Evolutionary conservation across 1,284 basidiomycete species (phyloP).

Genomic region (Fomes fomentarius): DNA sequence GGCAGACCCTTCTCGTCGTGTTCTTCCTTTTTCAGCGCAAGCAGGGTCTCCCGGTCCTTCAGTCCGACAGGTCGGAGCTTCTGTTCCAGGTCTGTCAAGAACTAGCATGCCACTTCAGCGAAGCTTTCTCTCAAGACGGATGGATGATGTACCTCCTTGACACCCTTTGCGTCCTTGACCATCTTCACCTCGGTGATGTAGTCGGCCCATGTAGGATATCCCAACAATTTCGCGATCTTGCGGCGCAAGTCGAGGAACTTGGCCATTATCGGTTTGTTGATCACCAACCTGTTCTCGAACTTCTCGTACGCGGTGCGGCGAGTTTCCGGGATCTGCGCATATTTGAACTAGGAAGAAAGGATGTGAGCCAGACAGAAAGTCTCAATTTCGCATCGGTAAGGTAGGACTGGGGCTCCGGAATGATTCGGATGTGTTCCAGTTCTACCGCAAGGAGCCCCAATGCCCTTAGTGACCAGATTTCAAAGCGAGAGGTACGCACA

Average conservation of each 20-base stretch:
- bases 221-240: slow-evolving; percentile 65
- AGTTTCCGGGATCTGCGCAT: slow-evolving; percentile 69
- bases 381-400: too few relatives aligned
- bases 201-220: slow-evolving; percentile 82
- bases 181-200: slow-evolving; percentile 84
- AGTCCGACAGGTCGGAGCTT: slow-evolving; percentile 75
- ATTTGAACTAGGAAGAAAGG: slow-evolving; percentile 65
- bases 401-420: too few relatives aligned
- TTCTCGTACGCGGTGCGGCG: slow-evolving; percentile 66
- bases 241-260: slow-evolving; percentile 71
- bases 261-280: slow-evolving; percentile 72
- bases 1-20: slow-evolving; percentile 58
- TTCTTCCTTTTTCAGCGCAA: slow-evolving; percentile 76
- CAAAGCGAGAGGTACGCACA: too few relatives aligned
- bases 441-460: too few relatives aligned
- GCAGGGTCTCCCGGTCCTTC: slow-evolving; percentile 66
- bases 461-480: too few relatives aligned
- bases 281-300: slow-evolving; percentile 65
- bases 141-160: slow-evolving; percentile 47
- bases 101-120: slow-evolving; percentile 35
- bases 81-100: slow-evolving; percentile 72
- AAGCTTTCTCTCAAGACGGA: too few relatives aligned
- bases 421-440: too few relatives aligned
- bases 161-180: slow-evolving; percentile 71
- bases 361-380: background rate